Conservation (phyloP, 176 grass and related monocot species). For the Lolium rigidum region DNA sequence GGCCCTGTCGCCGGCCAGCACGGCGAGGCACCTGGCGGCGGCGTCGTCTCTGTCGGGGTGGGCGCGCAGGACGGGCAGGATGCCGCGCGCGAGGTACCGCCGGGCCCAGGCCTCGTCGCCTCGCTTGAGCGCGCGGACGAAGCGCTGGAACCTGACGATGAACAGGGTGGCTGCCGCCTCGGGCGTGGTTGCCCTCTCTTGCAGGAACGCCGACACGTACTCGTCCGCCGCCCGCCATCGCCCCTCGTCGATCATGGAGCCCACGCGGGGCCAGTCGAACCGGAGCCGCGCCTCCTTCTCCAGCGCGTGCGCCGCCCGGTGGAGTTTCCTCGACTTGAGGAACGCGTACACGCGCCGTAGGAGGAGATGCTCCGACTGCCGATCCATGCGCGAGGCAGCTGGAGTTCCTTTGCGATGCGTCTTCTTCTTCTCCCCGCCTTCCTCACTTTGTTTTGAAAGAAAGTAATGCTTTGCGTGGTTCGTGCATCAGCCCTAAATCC, state of each 20-base stretch:
- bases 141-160: not conserved
- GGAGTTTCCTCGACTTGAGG: conserved; percentile 25
- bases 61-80: not conserved
- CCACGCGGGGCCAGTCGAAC: no score
- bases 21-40: not conserved
- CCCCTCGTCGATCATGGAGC: not conserved
- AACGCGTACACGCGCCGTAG: not conserved
- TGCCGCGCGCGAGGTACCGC: not conserved
- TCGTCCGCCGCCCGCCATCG: not conserved
- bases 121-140: not conserved
- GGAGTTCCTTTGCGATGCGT: not conserved
- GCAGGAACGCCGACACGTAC: not conserved
- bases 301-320: conserved; percentile 22
- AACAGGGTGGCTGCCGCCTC: not conserved
- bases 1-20: not conserved
- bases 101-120: not conserved
- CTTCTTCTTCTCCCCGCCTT: not conserved
- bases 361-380: not conserved
- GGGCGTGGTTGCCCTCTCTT: not conserved
- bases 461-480: not conserved
- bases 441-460: not conserved
- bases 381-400: not conserved
- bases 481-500: not conserved
- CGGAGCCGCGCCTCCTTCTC: not conserved
- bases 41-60: not conserved